Evolutionary conservation across 306 rosid genomes (phyloP).

Genomic region (Trichosanthes cucumerina): DNA sequence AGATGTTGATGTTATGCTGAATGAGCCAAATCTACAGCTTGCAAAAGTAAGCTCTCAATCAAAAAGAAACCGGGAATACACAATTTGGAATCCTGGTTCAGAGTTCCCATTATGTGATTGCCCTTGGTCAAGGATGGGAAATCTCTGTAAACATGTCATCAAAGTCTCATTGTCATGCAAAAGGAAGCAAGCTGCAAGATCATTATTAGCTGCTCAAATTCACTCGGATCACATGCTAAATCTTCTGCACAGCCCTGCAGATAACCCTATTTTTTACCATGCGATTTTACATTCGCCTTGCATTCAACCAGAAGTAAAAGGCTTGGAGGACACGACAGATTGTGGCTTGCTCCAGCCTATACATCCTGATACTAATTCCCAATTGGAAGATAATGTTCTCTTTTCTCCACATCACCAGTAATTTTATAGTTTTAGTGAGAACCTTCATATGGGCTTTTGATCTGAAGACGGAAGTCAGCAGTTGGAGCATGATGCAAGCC

Average conservation of each 20-base stretch:
- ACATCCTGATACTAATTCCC: conserved; percentile 42
- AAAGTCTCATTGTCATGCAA: conserved; percentile 60
- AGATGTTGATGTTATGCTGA: conserved; percentile 55
- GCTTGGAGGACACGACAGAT: conserved; percentile 47
- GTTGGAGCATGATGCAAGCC: neutral
- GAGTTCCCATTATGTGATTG: conserved; percentile 79
- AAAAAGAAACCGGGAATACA: conserved; percentile 45
- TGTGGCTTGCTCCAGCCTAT: conserved; percentile 55
- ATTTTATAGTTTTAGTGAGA: neutral
- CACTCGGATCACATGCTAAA: conserved; percentile 43
- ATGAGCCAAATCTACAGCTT: conserved; percentile 49
- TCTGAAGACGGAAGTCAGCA: conserved; percentile 4
- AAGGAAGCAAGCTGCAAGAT: conserved; percentile 45
- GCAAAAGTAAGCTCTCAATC: conserved; percentile 61
- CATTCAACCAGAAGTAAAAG: conserved; percentile 55
- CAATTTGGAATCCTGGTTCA: conserved; percentile 72
- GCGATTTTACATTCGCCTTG: conserved; percentile 37
- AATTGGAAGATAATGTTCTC: conserved; percentile 28
- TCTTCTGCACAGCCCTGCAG: conserved; percentile 58
- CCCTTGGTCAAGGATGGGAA: conserved; percentile 62
- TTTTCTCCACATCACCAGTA: conserved; percentile 30
- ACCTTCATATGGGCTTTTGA: neutral
- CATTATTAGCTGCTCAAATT: conserved; percentile 54
- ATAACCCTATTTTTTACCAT: conserved; percentile 63
- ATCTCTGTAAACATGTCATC: conserved; percentile 63